Conservation (phyloP, 257 asterid species). For the Plectranthus barbatus region DNA sequence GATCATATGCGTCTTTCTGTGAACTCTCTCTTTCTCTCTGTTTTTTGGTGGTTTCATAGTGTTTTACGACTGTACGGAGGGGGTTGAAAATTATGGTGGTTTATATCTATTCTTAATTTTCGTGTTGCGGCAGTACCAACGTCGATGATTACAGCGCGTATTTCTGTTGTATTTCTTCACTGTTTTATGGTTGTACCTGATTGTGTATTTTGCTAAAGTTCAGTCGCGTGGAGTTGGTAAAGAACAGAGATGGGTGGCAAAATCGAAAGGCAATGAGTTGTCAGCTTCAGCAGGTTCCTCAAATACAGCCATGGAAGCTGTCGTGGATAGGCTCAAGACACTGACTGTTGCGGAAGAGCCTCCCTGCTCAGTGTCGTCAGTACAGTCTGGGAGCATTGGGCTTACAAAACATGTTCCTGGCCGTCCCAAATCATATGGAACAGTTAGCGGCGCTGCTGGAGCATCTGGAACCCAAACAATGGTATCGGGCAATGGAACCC, state of each 20-base stretch:
- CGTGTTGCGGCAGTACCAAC: no score
- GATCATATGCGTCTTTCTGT: no score
- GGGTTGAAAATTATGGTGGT: no score
- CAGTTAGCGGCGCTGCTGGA: slow-evolving; percentile 31
- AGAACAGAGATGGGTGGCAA: slow-evolving; percentile 45
- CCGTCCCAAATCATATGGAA: slow-evolving; percentile 54
- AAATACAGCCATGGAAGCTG: slow-evolving; percentile 32
- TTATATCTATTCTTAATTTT: no score
- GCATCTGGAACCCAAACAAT: slow-evolving; percentile 19
- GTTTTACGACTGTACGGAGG: no score
- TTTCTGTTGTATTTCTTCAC: neutral
- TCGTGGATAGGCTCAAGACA: slow-evolving; percentile 28
- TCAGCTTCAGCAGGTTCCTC: slow-evolving; percentile 28
- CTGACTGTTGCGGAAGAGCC: slow-evolving; percentile 42
- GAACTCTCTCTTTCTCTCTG: no score
- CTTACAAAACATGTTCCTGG: slow-evolving; percentile 24
- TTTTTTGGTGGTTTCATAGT: no score
- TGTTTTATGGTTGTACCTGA: neutral
- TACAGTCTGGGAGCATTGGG: slow-evolving; percentile 40
- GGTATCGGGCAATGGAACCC: slow-evolving; percentile 18
- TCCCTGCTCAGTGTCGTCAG: slow-evolving; percentile 23
- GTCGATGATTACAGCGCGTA: neutral
- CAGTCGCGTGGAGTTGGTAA: slow-evolving; percentile 43
- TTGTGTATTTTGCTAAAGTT: slow-evolving; percentile 18
- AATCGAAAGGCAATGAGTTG: slow-evolving; percentile 24